Conservation (phyloP, 2,329 filamentous ascomycete species). For the Sporothrix inflata region DNA sequence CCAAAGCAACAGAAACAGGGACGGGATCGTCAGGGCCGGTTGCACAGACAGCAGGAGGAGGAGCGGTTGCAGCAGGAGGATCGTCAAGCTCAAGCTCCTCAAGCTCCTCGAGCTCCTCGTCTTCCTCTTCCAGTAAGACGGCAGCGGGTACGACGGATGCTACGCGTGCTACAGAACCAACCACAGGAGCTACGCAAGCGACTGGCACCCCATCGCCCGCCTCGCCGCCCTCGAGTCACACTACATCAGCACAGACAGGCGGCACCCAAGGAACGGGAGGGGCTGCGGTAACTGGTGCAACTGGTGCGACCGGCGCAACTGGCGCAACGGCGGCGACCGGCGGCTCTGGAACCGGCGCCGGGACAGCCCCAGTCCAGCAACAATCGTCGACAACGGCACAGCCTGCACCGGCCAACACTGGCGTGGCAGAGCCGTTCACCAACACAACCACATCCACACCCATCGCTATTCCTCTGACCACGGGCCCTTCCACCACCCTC, state of each 20-base stretch:
- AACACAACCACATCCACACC: conserved; percentile 14
- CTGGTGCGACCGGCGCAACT: not conserved
- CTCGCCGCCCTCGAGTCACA: not conserved
- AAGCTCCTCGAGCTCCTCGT: not conserved
- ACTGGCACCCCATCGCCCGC: not conserved
- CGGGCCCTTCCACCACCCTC: conserved; percentile 14
- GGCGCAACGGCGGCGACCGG: not conserved
- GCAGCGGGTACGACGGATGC: not conserved
- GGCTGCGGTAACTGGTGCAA: not conserved
- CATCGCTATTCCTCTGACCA: conserved; percentile 22
- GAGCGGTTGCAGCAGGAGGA: not conserved
- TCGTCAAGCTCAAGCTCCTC: not conserved
- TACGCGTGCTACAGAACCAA: not conserved
- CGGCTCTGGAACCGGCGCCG: not conserved
- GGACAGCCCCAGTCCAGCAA: not conserved
- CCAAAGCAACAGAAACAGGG: not conserved
- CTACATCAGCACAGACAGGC: not conserved
- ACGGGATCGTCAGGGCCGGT: not conserved
- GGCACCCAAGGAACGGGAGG: conserved; percentile 5
- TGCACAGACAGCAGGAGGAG: not conserved
- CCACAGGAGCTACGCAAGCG: not conserved
- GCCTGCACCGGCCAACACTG: not conserved
- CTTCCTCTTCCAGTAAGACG: not conserved
- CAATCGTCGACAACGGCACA: conserved; percentile 18
- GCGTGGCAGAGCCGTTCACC: conserved; percentile 11